These are phyloP conservation scores for Sicyos baderoa DNA, from an alignment of 306 rosid genomes.

Conservation along the genomic window DNA sequence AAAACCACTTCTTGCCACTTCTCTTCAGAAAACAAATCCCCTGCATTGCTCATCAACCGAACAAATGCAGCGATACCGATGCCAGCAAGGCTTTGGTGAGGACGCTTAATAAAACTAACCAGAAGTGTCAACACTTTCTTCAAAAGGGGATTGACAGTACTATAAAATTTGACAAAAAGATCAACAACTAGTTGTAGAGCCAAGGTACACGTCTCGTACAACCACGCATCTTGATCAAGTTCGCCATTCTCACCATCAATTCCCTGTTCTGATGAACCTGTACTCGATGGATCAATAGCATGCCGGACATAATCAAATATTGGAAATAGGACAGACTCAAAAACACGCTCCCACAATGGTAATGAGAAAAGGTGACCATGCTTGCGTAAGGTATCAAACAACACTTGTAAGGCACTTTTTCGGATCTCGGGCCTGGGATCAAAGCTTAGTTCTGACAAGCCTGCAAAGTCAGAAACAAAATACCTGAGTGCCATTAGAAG, in stretches of 20 bases:
- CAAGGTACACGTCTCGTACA: constrained; percentile 97
- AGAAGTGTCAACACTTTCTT: constrained; percentile 80
- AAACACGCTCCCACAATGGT: constrained; percentile 83
- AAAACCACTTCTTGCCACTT: constrained; percentile 95
- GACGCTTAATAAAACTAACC: constrained; percentile 88
- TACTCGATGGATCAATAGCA: constrained; percentile 91
- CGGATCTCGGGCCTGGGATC: constrained; percentile 97
- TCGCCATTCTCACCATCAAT: constrained; percentile 43
- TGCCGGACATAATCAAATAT: constrained; percentile 93
- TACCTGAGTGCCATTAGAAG: not conserved
- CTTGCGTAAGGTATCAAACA: constrained; percentile 90
- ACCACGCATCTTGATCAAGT: constrained; percentile 92
- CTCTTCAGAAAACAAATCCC: constrained; percentile 78
- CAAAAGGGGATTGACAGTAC: constrained; percentile 84
- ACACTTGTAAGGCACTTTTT: constrained; percentile 78
- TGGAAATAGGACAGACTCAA: constrained; percentile 92
- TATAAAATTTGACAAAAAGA: constrained; percentile 85
- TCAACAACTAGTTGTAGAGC: constrained; percentile 95
- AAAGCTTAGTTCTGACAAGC: constrained; percentile 96
- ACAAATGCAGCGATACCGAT: constrained; percentile 98
- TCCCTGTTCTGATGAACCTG: constrained; percentile 45
- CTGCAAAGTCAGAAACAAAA: constrained; percentile 39
- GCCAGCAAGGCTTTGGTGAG: constrained; percentile 98
- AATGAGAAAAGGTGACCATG: constrained; percentile 96
- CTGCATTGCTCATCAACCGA: constrained; percentile 93